Evolutionary conservation across 345 rosid species (phyloP).

Genomic region (Camelina laxa): DNA sequence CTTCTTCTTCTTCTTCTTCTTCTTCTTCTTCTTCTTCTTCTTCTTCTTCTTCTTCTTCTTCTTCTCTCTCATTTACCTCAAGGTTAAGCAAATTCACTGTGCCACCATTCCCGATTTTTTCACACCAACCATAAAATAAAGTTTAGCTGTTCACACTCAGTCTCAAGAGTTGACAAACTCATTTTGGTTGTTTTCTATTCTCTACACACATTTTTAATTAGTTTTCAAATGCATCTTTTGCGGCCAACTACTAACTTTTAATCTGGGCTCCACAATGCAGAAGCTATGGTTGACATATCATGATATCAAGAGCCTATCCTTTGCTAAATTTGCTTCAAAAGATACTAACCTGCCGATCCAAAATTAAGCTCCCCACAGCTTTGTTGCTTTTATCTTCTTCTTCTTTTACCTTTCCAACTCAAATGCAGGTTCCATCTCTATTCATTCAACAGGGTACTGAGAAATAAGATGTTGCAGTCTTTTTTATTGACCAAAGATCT

Average conservation of each 20-base stretch:
- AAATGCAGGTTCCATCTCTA: slow-evolving; percentile 58
- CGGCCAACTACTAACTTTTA: slow-evolving; percentile 64
- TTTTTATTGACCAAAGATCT: slow-evolving; percentile 71
- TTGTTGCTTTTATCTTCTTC: slow-evolving; percentile 82
- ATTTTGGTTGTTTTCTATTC: slow-evolving; percentile 53
- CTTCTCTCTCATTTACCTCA: slow-evolving; percentile 59
- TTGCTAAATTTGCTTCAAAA: slow-evolving; percentile 71
- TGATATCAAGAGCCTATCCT: slow-evolving; percentile 66
- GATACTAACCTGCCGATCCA: slow-evolving; percentile 76
- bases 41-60: too few relatives aligned
- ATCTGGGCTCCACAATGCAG: slow-evolving; percentile 62
- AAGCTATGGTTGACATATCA: slow-evolving; percentile 58
- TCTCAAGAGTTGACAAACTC: slow-evolving; percentile 51
- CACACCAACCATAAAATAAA: slow-evolving; percentile 53
- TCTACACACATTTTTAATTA: slow-evolving; percentile 58
- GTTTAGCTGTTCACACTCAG: slow-evolving; percentile 69
- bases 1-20: slow-evolving; percentile 23
- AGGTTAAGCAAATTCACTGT: slow-evolving; percentile 64
- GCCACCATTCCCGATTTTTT: slow-evolving; percentile 54
- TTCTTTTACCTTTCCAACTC: slow-evolving; percentile 64
- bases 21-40: slow-evolving; percentile 33
- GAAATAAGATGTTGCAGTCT: slow-evolving; percentile 70
- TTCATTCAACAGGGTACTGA: slow-evolving; percentile 63
- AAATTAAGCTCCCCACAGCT: slow-evolving; percentile 81
- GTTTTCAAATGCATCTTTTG: slow-evolving; percentile 65